Conservation (phyloP, 371 early-diverging fungal genomes). For the Mortierella sp. region DNA sequence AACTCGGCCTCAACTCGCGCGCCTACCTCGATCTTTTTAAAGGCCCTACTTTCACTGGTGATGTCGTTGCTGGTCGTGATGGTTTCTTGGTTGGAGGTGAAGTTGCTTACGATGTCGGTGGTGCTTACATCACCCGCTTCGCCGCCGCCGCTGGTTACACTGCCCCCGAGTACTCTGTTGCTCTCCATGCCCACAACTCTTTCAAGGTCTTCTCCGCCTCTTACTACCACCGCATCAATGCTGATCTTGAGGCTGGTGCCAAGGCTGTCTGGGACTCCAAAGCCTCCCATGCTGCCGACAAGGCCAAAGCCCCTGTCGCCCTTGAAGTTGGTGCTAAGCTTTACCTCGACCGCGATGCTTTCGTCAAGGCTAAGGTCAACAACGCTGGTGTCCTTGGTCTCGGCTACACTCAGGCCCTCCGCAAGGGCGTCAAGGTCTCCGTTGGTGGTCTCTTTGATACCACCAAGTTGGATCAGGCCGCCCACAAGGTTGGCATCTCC, state of each 20-base stretch:
- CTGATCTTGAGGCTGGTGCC: slow-evolving; percentile 93
- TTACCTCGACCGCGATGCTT: slow-evolving; percentile 88
- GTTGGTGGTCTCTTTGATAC: slow-evolving; percentile 95
- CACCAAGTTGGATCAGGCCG: slow-evolving; percentile 91
- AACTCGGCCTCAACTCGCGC: slow-evolving; percentile 81
- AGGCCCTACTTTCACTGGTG: slow-evolving; percentile 83
- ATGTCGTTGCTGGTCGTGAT: slow-evolving; percentile 83
- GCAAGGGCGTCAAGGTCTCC: slow-evolving; percentile 95
- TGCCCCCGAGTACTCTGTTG: slow-evolving; percentile 88
- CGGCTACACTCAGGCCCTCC: slow-evolving; percentile 92
- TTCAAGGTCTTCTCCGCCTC: slow-evolving; percentile 87
- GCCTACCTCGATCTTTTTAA: slow-evolving; percentile 82
- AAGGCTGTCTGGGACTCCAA: slow-evolving; percentile 93
- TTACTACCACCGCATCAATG: slow-evolving; percentile 95
- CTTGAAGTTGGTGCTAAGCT: slow-evolving; percentile 97
- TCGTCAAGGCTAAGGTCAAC: slow-evolving; percentile 97
- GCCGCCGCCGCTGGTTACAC: slow-evolving; percentile 90
- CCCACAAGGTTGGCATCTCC: slow-evolving; percentile 95
- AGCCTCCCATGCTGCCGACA: slow-evolving; percentile 58
- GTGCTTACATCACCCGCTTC: slow-evolving; percentile 88
- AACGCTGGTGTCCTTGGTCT: slow-evolving; percentile 94
- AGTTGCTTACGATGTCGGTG: slow-evolving; percentile 90
- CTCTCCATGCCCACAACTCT: slow-evolving; percentile 79
- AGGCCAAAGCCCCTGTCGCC: slow-evolving; percentile 70
- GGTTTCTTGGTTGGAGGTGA: slow-evolving; percentile 95